Percentiles rank a stretch among this genome's conserved stretches.
These are phyloP conservation scores for Ceratocystis destructans DNA, from an alignment of 2,329 filamentous ascomycete genomes.

Conservation along the genomic window DNA sequence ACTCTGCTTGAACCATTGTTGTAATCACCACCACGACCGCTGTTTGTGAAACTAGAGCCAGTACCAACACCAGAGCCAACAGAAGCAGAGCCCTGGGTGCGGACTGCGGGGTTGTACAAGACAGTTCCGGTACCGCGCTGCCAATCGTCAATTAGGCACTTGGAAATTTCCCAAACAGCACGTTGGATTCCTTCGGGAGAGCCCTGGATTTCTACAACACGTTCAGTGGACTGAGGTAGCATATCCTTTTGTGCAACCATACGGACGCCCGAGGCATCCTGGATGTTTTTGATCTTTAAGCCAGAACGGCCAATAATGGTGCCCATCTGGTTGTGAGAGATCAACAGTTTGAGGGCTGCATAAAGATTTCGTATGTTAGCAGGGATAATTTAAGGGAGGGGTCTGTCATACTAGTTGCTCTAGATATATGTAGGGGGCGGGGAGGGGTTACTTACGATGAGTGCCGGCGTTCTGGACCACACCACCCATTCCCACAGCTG, in stretches of 20 bases:
- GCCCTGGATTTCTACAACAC: constrained; percentile 92
- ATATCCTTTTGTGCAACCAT: constrained; percentile 99
- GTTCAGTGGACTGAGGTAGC: constrained; percentile 96
- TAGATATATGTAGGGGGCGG: no score
- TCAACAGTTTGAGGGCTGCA: constrained; percentile 86
- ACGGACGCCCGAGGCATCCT: constrained; percentile 88
- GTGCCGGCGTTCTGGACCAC: constrained; percentile 77
- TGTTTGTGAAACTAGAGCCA: constrained; percentile 27
- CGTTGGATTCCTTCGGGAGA: constrained; percentile 90
- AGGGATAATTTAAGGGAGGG: no score
- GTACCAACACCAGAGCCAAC: constrained; percentile 33
- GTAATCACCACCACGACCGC: constrained; percentile 38
- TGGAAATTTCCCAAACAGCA: constrained; percentile 96
- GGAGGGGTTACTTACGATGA: constrained; percentile 56
- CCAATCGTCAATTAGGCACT: constrained; percentile 95
- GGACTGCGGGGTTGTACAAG: constrained; percentile 90
- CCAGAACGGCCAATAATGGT: constrained; percentile 96
- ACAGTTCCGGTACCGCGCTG: constrained; percentile 94
- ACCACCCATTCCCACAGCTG: constrained; percentile 91
- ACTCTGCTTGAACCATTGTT: constrained; percentile 52
- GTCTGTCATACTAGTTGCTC: no score
- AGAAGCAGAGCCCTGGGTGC: constrained; percentile 56
- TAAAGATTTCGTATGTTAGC: background rate
- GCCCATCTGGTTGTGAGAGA: constrained; percentile 99
- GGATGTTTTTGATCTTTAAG: constrained; percentile 98